Evolutionary conservation across 2,329 filamentous ascomycete species (phyloP), one percentile per base, ranked within the genome.

Genomic region (Colletotrichum eremochloae): DNA sequence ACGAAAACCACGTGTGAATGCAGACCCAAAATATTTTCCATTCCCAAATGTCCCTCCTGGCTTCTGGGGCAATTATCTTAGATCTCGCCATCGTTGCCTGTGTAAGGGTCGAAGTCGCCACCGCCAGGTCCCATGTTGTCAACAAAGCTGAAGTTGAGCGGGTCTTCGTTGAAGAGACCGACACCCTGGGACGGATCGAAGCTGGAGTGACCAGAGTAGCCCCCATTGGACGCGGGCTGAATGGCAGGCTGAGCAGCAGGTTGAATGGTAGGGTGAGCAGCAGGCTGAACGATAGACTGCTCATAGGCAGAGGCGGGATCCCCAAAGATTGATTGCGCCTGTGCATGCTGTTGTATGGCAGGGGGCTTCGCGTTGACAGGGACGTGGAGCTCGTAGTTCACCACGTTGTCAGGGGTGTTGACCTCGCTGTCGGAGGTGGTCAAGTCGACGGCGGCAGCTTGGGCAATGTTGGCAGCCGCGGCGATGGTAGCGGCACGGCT

Each of bases 81-180:
- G 67, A 81, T 79, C 75, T 85, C 83, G 53, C 82, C 83, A 18
- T 84, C 81, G 5, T 76, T 75, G 29, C 78, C 76, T 50, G 75
- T 74, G 20, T 79, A 79, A 36, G 73, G 63, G 52, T 65, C 50
- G 52, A 56, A 31, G 55, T 11, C 60, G 61, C 53, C 20, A 68
- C 55, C 52, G 40, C 38, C 52, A 33, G 29, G 63, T 18, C 40
- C 58, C 46, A 58, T 60, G 57, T 29, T 62, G 55, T 61, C 50
- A 48, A 50, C 60, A 14, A 76, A 71, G 55, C 67, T 72, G 11
- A 66, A 66, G 48, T 55, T 46, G 57, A 42, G 24, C 38, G 40
- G 33, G 4, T 72, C 60, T 5, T 72, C 55, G 55, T 69, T 64
- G 52, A 56, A 61, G 9, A 36, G 12, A 42, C 50, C 55, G 20